Evolutionary conservation across 345 rosid species (phyloP), one percentile per base, ranked within the genome.

Genomic region (Brassica carinata): DNA sequence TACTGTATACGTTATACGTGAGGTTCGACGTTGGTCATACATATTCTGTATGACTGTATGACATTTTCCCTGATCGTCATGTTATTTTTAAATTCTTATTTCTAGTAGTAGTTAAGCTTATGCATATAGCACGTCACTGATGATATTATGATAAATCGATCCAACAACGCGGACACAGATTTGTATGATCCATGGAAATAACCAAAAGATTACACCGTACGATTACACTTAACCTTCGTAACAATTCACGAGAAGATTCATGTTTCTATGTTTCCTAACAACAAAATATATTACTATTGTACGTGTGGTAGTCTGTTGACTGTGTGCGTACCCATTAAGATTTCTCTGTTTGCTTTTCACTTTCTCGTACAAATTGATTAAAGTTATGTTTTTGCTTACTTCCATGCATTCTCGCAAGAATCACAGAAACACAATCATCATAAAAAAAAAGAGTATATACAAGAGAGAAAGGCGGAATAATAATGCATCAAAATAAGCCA

Each of bases 181-280:
- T 63, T 67, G 17, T 33, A 11, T 30, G 71, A 63, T 69, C 83
- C 75, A 63, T 69, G 75, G 33, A 51, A 69, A 80, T 76, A 64
- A 64, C 68, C 73, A 75, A 75, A 70, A 75, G 72, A 76, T 76
- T 30, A 64, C 5, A 80, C 48, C 34, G 79, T 75, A 80, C 79
- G 18, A 53, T 80, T 15, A 64, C 72, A 75, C 61, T 75, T 70
- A 55, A 75, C 15, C 71, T 69, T 64, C 10, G 51, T 64, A 75
- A 29, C 83, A 81, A 70, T 81, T 81, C 73, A 81, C 84, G 84
- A 81, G 81, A 81, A 76, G 72, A 76, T 71, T 76, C 64, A 45
- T 76, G 74, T 71, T 71, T 71, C 84, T 76, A 58, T 71, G 15
- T 71, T 71, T 81, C 64, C 73, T 69, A 69, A 53, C 76, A 80